Evolutionary conservation across 805 yeast genomes (phyloP).

Genomic region (Clavispora carvajalis): DNA sequence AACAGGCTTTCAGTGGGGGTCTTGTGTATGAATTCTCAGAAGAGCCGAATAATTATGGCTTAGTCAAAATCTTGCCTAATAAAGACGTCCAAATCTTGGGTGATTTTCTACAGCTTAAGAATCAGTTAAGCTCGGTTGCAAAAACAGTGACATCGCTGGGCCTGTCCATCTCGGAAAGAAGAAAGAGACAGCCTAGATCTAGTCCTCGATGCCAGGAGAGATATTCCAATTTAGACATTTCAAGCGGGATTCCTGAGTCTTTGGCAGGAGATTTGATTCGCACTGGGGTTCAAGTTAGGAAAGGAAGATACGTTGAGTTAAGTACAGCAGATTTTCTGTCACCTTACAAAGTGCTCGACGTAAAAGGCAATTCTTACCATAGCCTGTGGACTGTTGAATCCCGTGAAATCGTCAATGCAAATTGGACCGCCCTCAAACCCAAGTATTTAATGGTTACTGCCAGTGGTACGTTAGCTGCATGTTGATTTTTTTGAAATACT

Average conservation of each 20-base stretch:
- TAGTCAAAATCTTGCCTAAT: constrained; percentile 45
- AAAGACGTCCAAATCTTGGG: constrained; percentile 40
- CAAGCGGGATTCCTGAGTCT: constrained; percentile 42
- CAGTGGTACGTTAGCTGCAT: not conserved
- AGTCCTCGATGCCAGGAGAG: constrained; percentile 23
- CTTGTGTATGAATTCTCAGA: constrained; percentile 76
- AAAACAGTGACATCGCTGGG: constrained; percentile 9
- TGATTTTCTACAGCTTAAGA: constrained; percentile 50
- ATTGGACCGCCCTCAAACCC: not conserved
- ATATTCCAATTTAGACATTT: constrained; percentile 34
- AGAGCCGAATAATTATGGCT: constrained; percentile 75
- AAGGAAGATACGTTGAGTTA: constrained; percentile 48
- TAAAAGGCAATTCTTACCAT: constrained; percentile 36
- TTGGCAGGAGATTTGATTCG: constrained; percentile 41
- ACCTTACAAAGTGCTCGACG: constrained; percentile 37
- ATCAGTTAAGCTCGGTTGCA: constrained; percentile 38
- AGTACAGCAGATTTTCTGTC: constrained; percentile 39
- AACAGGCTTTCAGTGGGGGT: constrained; percentile 77
- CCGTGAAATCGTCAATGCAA: not conserved
- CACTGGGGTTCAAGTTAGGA: constrained; percentile 42
- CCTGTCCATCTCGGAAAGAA: constrained; percentile 6
- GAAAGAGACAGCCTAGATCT: constrained; percentile 16
- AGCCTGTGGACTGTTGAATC: constrained; percentile 18
- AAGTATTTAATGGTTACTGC: not conserved
- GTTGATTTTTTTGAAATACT: too few relatives aligned